Conservation (phyloP, 2,329 filamentous ascomycete genomes). For the Rhynchosporium secalis region DNA sequence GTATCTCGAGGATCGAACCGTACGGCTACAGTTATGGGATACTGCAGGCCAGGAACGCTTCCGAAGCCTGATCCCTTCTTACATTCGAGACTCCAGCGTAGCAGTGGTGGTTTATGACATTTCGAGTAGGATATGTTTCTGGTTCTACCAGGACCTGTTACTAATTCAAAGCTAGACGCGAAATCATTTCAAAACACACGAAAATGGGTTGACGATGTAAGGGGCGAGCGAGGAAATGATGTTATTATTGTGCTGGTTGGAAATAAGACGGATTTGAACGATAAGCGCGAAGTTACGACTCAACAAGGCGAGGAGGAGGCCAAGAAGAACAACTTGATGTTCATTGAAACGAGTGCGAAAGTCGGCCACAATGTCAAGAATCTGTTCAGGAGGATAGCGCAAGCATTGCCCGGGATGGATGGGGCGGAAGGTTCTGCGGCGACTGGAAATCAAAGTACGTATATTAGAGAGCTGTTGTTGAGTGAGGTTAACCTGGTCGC, state of each 20-base stretch:
- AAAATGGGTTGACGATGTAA: constrained; percentile 99
- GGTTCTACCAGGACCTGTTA: neutral
- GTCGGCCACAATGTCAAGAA: constrained; percentile 97
- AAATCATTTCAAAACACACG: constrained; percentile 98
- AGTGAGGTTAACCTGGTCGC: constrained; percentile 34
- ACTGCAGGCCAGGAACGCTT: constrained; percentile 97
- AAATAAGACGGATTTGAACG: constrained; percentile 98
- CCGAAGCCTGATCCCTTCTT: constrained; percentile 93
- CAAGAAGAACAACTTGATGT: constrained; percentile 97
- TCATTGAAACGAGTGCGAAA: constrained; percentile 98
- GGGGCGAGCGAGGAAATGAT: constrained; percentile 94
- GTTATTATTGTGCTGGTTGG: constrained; percentile 98
- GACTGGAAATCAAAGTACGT: constrained; percentile 74
- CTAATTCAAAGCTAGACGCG: constrained; percentile 56
- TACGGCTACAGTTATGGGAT: constrained; percentile 97
- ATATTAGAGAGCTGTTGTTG: neutral
- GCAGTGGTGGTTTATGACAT: constrained; percentile 99
- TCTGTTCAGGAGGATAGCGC: constrained; percentile 95
- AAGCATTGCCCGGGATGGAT: constrained; percentile 97
- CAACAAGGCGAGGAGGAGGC: constrained; percentile 97
- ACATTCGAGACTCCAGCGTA: constrained; percentile 97
- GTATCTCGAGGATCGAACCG: constrained; percentile 98
- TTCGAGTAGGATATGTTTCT: constrained; percentile 61
- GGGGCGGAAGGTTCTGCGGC: constrained; percentile 77
- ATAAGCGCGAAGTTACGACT: constrained; percentile 96